These are phyloP conservation scores for Houttuynia cordata DNA, from an alignment of 164 flowering plant species.

Conservation along the genomic window DNA sequence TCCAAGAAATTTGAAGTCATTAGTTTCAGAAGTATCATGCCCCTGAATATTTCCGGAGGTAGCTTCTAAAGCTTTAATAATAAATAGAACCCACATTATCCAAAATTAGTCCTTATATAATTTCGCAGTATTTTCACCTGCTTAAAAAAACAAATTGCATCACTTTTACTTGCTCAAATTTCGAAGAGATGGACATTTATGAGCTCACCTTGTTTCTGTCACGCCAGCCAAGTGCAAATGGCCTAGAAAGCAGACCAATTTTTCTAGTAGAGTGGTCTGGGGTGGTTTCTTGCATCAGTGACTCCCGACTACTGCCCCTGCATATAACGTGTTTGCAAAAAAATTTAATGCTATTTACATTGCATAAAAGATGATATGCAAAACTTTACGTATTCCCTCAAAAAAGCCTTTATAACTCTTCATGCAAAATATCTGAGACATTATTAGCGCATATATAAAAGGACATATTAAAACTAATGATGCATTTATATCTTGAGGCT, in stretches of 20 bases:
- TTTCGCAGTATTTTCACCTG: too few species aligned
- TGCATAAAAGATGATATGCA: background rate
- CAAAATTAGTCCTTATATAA: too few species aligned
- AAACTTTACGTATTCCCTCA: background rate
- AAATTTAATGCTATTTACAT: background rate
- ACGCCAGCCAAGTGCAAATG: conserved; percentile 89
- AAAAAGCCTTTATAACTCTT: background rate
- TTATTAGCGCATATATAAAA: background rate
- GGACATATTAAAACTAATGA: background rate
- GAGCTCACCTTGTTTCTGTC: conserved; percentile 63
- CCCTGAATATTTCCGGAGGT: background rate
- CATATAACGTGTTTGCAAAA: background rate
- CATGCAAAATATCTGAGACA: background rate
- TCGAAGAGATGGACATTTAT: background rate
- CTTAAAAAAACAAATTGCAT: background rate
- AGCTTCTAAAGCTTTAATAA: background rate
- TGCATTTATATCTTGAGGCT: background rate
- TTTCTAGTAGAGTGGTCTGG: conserved; percentile 63
- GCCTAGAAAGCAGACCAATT: conserved; percentile 59
- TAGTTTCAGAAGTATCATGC: background rate
- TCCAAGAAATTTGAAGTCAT: too few species aligned
- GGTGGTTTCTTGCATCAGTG: conserved; percentile 37
- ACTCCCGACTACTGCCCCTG: conserved; percentile 2
- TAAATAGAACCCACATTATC: too few species aligned
- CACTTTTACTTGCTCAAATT: background rate